Base-by-base conservation (phyloP, 225 moss, liverwort and hornwort species). In the Rhytidiadelphus loreus region DNA sequence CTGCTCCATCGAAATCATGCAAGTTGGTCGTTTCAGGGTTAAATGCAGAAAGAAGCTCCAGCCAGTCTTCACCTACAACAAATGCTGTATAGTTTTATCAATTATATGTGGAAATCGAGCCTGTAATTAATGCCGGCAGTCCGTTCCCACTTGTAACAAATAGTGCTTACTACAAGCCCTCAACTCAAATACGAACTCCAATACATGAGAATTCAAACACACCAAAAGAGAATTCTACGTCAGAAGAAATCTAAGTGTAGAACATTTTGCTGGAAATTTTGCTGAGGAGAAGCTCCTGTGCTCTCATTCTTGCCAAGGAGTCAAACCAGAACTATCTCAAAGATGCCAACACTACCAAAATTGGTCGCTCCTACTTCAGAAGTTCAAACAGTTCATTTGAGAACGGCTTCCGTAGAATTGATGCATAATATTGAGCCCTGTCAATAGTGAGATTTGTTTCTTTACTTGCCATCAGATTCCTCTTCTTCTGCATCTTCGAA, bases 401-500 rank as follows among this genome's bases (percentile, higher is more conserved):
- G 48, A 87, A 87, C 44, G 72, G 64, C 77, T 85, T 83, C 89
- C 82, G 28, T 60, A 81, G 71, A 87, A 90, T 77, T 46, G 81
- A 74, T 43, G 44, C 84, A 77, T 57, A 52, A 76, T 64, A 77
- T 71, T 82, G 82, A 70, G 59, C 37, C 57, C 44, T 58, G 77
- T 81, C 88, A 86, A 39, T 75, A 48, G 44, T 37, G 66, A 37
- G 55, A 75, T 53, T 68, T 59, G 75, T 86, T 80, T 52, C 62
- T 76, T 82, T 69, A 91, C 87, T 92, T 91, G 53, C 74, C 79
- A 68, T 88, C 87, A 73, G 85, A 85, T 39, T 94, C 93, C 73
- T 95, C 95, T 59, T 95, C 95, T 88, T 95, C 95, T 58, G 95
- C 95, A 81, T 95, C 95, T 89, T 95, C 95, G 81, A 93, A 95